Conservation (phyloP, 805 yeast species). For the Starmerella vaccinii region DNA sequence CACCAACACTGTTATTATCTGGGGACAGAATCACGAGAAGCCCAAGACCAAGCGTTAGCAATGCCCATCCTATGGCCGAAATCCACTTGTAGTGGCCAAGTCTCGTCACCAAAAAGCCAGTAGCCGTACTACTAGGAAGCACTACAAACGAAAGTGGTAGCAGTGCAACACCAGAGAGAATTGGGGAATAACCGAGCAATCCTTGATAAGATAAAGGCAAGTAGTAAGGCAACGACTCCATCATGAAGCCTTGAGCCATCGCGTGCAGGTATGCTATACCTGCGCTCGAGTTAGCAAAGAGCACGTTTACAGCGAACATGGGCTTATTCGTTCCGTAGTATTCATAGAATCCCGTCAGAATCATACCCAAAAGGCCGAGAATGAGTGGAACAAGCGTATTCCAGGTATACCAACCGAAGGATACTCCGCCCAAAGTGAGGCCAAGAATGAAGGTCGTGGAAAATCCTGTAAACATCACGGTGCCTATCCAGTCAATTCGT, state of each 20-base stretch:
- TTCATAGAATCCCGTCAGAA: constrained; percentile 30
- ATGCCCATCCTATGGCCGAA: constrained; percentile 31
- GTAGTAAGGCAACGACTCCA: constrained; percentile 28
- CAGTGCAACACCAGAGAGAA: constrained; percentile 38
- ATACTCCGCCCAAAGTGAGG: constrained; percentile 44
- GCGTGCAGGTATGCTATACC: constrained; percentile 33
- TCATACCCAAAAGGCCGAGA: constrained; percentile 27
- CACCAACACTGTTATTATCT: constrained; percentile 29
- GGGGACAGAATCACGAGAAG: constrained; percentile 34
- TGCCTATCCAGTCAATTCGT: constrained; percentile 43
- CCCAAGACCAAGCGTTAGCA: constrained; percentile 40
- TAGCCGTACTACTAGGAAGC: constrained; percentile 31
- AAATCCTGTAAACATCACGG: constrained; percentile 36
- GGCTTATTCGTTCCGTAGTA: constrained; percentile 35
- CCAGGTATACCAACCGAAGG: constrained; percentile 44
- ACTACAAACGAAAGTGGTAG: constrained; percentile 38
- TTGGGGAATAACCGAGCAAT: constrained; percentile 35
- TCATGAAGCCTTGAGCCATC: constrained; percentile 35
- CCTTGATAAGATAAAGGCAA: constrained; percentile 42
- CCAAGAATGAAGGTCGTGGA: constrained; percentile 40
- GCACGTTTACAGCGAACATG: constrained; percentile 32
- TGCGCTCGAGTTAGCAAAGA: constrained; percentile 34
- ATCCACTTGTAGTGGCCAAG: constrained; percentile 35
- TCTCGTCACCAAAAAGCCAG: constrained; percentile 35
- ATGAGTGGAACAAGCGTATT: constrained; percentile 41